Percentiles rank a stretch among this genome's conserved stretches.
Evolutionary conservation across 2,329 filamentous ascomycete species (phyloP).

Genomic region (Arthrobotrys musiformis): DNA sequence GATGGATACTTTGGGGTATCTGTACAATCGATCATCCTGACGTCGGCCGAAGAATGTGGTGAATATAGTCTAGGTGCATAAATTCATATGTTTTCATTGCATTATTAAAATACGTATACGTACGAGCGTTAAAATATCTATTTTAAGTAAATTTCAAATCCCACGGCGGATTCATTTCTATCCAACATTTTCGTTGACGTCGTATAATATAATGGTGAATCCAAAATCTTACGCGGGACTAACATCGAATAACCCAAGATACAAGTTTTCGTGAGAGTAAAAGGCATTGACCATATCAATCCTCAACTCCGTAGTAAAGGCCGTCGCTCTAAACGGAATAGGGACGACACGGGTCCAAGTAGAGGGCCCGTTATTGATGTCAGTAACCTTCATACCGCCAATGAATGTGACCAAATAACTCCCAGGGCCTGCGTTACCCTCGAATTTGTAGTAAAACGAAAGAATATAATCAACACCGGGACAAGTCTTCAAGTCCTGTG

Average conservation of each 20-base stretch:
- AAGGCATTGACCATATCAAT: not conserved
- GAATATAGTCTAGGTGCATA: too few relatives aligned
- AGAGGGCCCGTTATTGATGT: not conserved
- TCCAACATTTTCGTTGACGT: too few relatives aligned
- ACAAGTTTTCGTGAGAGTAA: not conserved
- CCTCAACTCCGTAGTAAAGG: not conserved
- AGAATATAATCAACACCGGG: conserved; percentile 15
- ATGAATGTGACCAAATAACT: not conserved
- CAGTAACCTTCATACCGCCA: not conserved
- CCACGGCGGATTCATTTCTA: too few relatives aligned
- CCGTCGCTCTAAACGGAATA: not conserved
- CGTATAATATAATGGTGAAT: too few relatives aligned
- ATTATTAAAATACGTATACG: too few relatives aligned
- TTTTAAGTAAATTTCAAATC: too few relatives aligned
- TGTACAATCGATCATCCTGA: too few relatives aligned
- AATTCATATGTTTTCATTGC: too few relatives aligned
- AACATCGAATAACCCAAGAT: not conserved
- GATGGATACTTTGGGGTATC: too few relatives aligned
- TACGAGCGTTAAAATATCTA: too few relatives aligned
- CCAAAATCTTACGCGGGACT: not conserved
- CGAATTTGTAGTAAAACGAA: conserved; percentile 13
- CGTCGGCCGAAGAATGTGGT: too few relatives aligned
- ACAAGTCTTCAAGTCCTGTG: conserved; percentile 28
- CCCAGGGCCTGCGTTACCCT: not conserved
- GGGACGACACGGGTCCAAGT: not conserved